Evolutionary conservation across 371 early-diverging fungal species (phyloP).

Genomic region (Mucor racemosus): DNA sequence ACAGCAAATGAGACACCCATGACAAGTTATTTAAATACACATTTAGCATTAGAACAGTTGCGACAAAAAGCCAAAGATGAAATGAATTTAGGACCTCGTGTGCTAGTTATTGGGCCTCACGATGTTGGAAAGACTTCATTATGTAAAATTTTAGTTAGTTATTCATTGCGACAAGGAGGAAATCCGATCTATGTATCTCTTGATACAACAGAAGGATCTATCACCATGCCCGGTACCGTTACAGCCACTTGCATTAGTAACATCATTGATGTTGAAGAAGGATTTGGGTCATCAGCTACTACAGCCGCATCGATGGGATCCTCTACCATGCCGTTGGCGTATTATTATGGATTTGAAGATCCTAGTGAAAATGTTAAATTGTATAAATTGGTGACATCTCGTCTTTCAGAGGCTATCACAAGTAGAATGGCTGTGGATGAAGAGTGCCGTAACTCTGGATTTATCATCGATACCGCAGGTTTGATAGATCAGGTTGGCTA

Average conservation of each 20-base stretch:
- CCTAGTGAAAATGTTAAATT: constrained; percentile 80
- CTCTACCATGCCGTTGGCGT: constrained; percentile 80
- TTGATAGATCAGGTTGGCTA: constrained; percentile 68
- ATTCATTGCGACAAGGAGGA: constrained; percentile 77
- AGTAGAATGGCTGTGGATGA: constrained; percentile 68
- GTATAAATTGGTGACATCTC: constrained; percentile 67
- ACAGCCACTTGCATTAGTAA: constrained; percentile 78
- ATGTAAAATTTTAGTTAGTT: constrained; percentile 82
- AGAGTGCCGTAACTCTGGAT: constrained; percentile 68
- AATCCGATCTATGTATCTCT: constrained; percentile 85
- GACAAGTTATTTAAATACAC: constrained; percentile 86
- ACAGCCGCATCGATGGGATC: constrained; percentile 70
- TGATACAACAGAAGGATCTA: constrained; percentile 84
- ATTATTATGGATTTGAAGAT: constrained; percentile 88
- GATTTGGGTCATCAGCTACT: constrained; percentile 79
- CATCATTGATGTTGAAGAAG: constrained; percentile 86
- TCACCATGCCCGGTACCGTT: constrained; percentile 87
- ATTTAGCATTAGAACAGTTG: constrained; percentile 84
- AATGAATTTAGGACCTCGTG: constrained; percentile 67
- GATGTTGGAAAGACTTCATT: constrained; percentile 93
- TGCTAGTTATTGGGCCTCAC: constrained; percentile 88
- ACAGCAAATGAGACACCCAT: constrained; percentile 94
- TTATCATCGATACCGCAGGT: constrained; percentile 72
- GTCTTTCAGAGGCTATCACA: constrained; percentile 70
- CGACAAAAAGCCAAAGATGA: constrained; percentile 55